These are phyloP conservation scores for Globisporangium radiosum DNA, from an alignment of 352 stramenopile genomes.

Conservation along the genomic window DNA sequence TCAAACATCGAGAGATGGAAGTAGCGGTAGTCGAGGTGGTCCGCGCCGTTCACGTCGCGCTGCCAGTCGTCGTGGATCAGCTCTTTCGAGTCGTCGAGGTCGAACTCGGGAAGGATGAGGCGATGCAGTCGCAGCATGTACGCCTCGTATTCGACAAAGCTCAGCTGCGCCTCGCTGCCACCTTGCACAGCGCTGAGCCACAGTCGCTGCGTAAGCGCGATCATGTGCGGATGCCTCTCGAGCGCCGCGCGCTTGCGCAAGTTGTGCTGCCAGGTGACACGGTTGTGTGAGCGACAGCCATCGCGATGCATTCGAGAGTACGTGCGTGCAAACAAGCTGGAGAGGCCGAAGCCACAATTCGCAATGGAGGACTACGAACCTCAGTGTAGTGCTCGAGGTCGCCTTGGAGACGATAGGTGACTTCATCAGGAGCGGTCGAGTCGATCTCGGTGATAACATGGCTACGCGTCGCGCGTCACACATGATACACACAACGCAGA, in stretches of 20 bases:
- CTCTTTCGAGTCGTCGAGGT: constrained; percentile 49
- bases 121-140: constrained; percentile 74
- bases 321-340: too few relatives aligned
- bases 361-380: constrained; percentile 17
- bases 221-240: constrained; percentile 51
- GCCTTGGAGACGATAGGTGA: constrained; percentile 62
- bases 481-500: background rate
- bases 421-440: constrained; percentile 12
- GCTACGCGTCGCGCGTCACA: constrained; percentile 12
- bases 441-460: constrained; percentile 52
- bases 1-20: constrained; percentile 85
- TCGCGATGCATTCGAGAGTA: background rate
- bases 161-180: constrained; percentile 21
- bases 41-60: constrained; percentile 41
- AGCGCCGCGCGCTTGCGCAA: constrained; percentile 54
- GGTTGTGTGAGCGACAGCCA: background rate
- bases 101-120: constrained; percentile 71
- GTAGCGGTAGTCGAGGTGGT: constrained; percentile 55
- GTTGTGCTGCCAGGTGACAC: constrained; percentile 32
- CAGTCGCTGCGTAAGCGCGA: constrained; percentile 63
- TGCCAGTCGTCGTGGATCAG: constrained; percentile 68
- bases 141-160: constrained; percentile 49
- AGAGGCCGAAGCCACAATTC: background rate
- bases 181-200: constrained; percentile 42
- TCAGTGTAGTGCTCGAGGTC: constrained; percentile 72